Evolutionary conservation across 495 filamentous ascomycete species (phyloP).

Genomic region (Xylaria acuta): DNA sequence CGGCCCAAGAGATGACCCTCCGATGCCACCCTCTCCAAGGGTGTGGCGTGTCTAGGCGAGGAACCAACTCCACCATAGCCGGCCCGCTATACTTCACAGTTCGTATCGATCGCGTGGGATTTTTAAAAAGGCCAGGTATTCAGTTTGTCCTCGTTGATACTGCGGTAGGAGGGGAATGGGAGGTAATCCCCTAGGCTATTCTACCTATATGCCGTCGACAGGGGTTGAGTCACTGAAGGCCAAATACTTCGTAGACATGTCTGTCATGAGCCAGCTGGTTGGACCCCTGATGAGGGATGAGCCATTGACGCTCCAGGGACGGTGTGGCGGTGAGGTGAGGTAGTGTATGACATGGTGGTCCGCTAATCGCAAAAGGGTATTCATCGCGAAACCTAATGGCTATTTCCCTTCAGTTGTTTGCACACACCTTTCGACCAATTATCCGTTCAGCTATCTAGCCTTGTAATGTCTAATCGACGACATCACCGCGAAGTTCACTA

Average conservation of each 20-base stretch:
- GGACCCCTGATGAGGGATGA: slow-evolving; percentile 25
- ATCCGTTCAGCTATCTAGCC: not conserved
- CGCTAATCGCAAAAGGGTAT: slow-evolving; percentile 28
- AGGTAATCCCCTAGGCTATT: slow-evolving; percentile 2
- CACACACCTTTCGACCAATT: not conserved
- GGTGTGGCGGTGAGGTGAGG: slow-evolving; percentile 27
- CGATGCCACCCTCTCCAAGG: slow-evolving; percentile 35
- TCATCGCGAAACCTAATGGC: slow-evolving; percentile 15
- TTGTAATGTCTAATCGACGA: slow-evolving; percentile 8
- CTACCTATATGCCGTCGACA: slow-evolving; percentile 17
- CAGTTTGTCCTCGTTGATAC: not conserved
- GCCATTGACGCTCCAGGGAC: slow-evolving; percentile 15
- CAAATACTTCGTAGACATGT: slow-evolving; percentile 12
- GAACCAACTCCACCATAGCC: slow-evolving; percentile 35
- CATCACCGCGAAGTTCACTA: not conserved
- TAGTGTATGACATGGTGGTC: slow-evolving; percentile 23
- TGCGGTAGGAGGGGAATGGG: not conserved
- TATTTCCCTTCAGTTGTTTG: not conserved
- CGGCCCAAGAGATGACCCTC: slow-evolving; percentile 25
- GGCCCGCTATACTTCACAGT: slow-evolving; percentile 22
- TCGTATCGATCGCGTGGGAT: slow-evolving; percentile 20
- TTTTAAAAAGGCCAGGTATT: not conserved
- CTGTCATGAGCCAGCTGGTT: slow-evolving; percentile 22
- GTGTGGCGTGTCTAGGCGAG: slow-evolving; percentile 37
- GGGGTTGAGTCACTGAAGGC: slow-evolving; percentile 3